These are phyloP conservation scores for Theileria orientalis DNA, from an alignment of 169 alveolate species.

Conservation along the genomic window DNA sequence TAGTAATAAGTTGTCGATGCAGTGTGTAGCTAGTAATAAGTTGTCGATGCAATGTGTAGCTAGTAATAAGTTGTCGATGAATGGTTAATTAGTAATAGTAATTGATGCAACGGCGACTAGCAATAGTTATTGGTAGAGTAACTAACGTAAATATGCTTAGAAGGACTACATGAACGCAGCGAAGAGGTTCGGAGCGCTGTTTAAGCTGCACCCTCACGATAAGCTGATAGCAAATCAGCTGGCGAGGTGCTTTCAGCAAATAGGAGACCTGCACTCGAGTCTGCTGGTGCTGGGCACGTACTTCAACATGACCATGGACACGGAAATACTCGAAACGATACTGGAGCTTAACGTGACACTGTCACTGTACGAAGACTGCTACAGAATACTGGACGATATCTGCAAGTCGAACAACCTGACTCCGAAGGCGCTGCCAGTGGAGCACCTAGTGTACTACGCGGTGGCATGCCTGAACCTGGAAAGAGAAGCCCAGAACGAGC, in stretches of 20 bases:
- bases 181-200: constrained; percentile 34
- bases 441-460: constrained; percentile 37
- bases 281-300: constrained; percentile 43
- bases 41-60: no score
- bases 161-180: constrained; percentile 55
- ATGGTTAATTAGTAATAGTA: no score
- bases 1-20: no score
- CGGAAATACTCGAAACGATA: constrained; percentile 26
- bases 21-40: no score
- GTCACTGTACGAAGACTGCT: constrained; percentile 38
- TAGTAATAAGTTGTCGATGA: no score
- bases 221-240: constrained; percentile 44
- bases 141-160: constrained; percentile 14
- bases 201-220: constrained; percentile 53
- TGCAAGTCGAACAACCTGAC: constrained; percentile 3
- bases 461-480: constrained; percentile 39
- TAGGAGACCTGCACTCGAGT: constrained; percentile 53
- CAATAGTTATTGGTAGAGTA: no score
- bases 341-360: constrained; percentile 30
- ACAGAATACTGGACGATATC: constrained; percentile 6
- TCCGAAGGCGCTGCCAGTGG: constrained; percentile 15
- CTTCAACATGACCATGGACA: constrained; percentile 21
- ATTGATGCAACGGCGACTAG: no score
- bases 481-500: constrained; percentile 15
- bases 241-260: constrained; percentile 28